Base-by-base conservation (phyloP, 805 yeast genomes). In the Nakazawaea populi region DNA sequence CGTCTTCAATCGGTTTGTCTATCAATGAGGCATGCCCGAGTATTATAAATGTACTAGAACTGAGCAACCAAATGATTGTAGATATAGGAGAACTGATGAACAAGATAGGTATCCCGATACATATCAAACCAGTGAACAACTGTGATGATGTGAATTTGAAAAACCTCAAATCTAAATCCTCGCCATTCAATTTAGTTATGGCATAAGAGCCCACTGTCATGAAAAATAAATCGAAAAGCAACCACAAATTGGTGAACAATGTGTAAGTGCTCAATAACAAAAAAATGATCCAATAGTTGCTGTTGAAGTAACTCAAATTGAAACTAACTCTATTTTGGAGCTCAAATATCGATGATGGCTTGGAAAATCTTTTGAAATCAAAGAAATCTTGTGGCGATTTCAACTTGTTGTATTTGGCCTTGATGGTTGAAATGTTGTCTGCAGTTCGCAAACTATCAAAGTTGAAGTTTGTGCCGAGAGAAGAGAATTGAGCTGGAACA, bases 1-100 rank as follows among this genome's bases (percentile, higher is more conserved):
- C 91, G 38, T 92, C 83, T 71, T 94, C 98, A 54, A 91, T 84
- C 24, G 99, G 99, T 71, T 92, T 94, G 64, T 94, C 98, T 80
- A 94, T 76, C 55, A 92, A 73, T 3, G 91, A 75, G 44, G 97
- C 99, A 68, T 94, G 99, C 3, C 89, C 77, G 44, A 90, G 71
- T 40, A 92, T 87, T 37, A 86, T 67, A 45, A 85, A 85, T 30
- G 85, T 85, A 39, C 94, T 84, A 12, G 96, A 87, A 59, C 96
- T 94, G 58, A 87, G 77, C 58, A 92, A 79, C 98, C 98, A 94
- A 74, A 94, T 76, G 67, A 94, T 67, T 4, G 97, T 87, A 48
- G 92, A 79, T 55, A 94, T 67, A 51, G 73, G 73, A 27, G 72
- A 68, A 18, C 72, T 71, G 38, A 67, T 49, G 51, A 69, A 64